Evolutionary conservation across 495 filamentous ascomycete genomes (phyloP), one percentile per base, ranked within the genome.

Genomic region (Penicillium coffeae): DNA sequence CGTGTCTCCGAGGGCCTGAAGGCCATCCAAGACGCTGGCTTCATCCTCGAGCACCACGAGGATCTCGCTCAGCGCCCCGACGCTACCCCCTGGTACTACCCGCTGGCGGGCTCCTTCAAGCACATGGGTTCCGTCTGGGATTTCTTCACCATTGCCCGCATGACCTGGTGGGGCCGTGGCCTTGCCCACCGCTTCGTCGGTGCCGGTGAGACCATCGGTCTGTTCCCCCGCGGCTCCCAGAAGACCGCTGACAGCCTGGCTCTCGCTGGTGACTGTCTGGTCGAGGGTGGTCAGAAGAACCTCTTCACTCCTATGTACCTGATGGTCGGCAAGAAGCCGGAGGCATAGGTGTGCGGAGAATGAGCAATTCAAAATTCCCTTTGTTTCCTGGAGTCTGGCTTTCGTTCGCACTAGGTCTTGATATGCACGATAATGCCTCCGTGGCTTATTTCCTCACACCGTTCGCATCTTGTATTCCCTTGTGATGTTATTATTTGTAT

Each of bases 241-340:
- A 96, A 95, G 82, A 96, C 94, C 32, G 93, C 93, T 13, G 87
- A 96, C 70, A 87, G 85, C 55, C 71, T 98, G 52, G 90, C 86
- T 8, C 48, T 82, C 48, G 93, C 88, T 15, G 93, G 81, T 19
- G 94, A 97, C 65, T 87, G 82, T 52, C 76, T 98, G 44, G 93
- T 96, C 6, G 89, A 85, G 38, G 93, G 93, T 70, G 93, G 83
- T 32, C 84, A 87, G 78, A 81, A 89, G 78, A 88, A 95, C 63
- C 79, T 98, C 14, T 98, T 98, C 74, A 98, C 93, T 0, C 93
- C 93, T 32, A 98, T 98, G 93, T 97, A 96, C 75, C 74, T 98
- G 66, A 96, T 98, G 93, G 83, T 98, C 47, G 93, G 81, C 32
- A 82, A 90, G 71, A 98, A 98, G 76, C 89, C 92, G 38, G 66